Conservation (phyloP, 1,139 yeast species). For the Diutina scorzettiae region DNA sequence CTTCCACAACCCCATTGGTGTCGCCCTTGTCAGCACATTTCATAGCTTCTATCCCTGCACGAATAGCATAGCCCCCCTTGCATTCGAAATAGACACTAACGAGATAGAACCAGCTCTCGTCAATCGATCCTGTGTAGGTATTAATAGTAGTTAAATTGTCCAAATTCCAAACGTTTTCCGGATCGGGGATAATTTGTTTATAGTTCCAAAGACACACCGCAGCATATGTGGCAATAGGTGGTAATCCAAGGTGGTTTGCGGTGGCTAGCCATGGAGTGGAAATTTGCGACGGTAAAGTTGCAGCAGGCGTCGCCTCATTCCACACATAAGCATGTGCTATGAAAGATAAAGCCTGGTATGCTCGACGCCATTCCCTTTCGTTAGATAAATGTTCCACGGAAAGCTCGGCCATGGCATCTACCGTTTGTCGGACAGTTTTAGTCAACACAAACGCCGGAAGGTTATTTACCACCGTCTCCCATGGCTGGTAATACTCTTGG, state of each 20-base stretch:
- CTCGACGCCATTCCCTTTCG: slow-evolving; percentile 54
- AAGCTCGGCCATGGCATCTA: slow-evolving; percentile 49
- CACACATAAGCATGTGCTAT: slow-evolving; percentile 84
- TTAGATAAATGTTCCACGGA: slow-evolving; percentile 30
- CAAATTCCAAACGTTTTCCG: slow-evolving; percentile 28
- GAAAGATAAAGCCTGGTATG: slow-evolving; percentile 68
- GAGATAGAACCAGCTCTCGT: slow-evolving; percentile 89
- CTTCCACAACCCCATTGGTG: slow-evolving; percentile 23
- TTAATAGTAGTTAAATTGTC: slow-evolving; percentile 67
- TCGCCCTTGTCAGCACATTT: slow-evolving; percentile 23
- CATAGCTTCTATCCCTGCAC: slow-evolving; percentile 51
- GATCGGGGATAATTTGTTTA: slow-evolving; percentile 43
- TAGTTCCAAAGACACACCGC: slow-evolving; percentile 85
- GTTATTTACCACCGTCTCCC: slow-evolving; percentile 61
- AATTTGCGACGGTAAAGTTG: slow-evolving; percentile 52
- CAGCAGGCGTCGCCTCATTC: slow-evolving; percentile 62
- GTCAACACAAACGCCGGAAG: slow-evolving; percentile 68
- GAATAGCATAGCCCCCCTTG: slow-evolving; percentile 59
- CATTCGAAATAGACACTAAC: slow-evolving; percentile 81
- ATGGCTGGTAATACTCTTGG: slow-evolving; percentile 51
- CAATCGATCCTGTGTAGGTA: slow-evolving; percentile 84
- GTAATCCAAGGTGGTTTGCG: slow-evolving; percentile 52
- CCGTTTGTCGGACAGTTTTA: slow-evolving; percentile 41
- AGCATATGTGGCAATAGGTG: slow-evolving; percentile 84
- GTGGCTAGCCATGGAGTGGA: slow-evolving; percentile 59